Evolutionary conservation across 768 basidiomycete species (phyloP), one percentile per base, ranked within the genome.

Genomic region (Imleria badia): DNA sequence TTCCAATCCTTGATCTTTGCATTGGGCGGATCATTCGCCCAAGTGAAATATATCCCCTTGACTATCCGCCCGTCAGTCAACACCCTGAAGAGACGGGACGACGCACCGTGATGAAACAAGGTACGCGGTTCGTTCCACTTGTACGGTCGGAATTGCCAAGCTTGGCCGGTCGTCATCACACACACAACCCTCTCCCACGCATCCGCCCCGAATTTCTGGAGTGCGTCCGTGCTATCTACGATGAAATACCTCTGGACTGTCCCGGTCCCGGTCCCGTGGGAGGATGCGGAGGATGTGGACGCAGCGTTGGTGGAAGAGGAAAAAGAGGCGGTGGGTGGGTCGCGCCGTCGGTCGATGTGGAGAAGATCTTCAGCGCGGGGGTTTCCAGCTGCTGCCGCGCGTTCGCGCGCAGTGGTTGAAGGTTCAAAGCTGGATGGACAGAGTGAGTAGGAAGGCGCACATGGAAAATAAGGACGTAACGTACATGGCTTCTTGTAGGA

Each of bases 111-210:
- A 67, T 97, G 91, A 73, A 99, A 98, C 22, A 99, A 72, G 49
- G 88, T 81, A 56, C 85, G 84, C 2, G 96, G 96, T 64, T 98
- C 94, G 45, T 80, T 86, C 95, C 95, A 99, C 68, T 96, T 95
- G 74, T 98, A 98, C n/a, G 91, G 88, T 54, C 87, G 80, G 74
- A 99, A 99, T 69, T 99, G 96, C 96, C 96, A 98, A 31, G 89
- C 88, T 63, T 98, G 96, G 1, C 96, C 96, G 0, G 95, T 98
- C 11, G 96, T 98, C 84, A 97, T 88, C 13, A 98, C 95, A 62
- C 95, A 97, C 5, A 97, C 88, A 5, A 98, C 96, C 39, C 96
- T 83, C 52, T 97, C 94, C 94, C 95, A 97, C 3, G 93, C 89
- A 56, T 97, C 95, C 5, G 87, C 78, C 9, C 89, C 89, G 60